Base-by-base conservation (phyloP, 495 filamentous ascomycete species). In the Achaetomiella virescens region DNA sequence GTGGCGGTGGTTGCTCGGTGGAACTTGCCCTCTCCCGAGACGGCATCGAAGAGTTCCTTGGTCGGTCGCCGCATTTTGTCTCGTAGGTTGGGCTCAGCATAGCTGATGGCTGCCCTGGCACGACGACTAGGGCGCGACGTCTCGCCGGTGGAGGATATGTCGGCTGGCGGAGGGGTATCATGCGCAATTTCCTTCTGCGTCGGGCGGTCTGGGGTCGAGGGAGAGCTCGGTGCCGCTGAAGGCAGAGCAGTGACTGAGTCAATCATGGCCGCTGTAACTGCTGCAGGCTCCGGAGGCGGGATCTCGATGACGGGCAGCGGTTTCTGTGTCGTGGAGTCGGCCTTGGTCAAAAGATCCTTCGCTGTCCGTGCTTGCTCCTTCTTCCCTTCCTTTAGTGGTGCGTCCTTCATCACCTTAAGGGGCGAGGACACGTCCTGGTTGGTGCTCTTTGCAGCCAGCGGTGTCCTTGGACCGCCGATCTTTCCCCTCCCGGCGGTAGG, bases 51-150 rank as follows among this genome's bases (percentile, higher is more conserved):
- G 6, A 92, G 69, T 50, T 86, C 79, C 57, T 86, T 88, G 15
- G 84, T 86, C 20, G 88, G 85, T 47, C 90, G 83, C 48, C 90
- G 80, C 90, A 95, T 95, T 72, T 95, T 95, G 61, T 84, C 86
- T 48, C 87, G 78, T 31, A 95, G 73, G 63, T 87, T 95, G 9
- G 90, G 90, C 67, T 92, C 87, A 21, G 89, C 87, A 66, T 95
- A 95, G 72, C 87, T 93, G 44, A 95, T 79, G 27, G 79, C 77
- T 7, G 80, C 73, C 48, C 84, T 74, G 12, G 83, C 79, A 57
- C 89, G 82, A 24, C 90, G 75, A 41, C 80, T 83, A 10, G 81
- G 77, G 45, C 88, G 77, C 33, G 73, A 75, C 48, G 73, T 75
- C 35, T 78, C 74, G 44, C 75, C 78, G 8, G 66, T 70, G 2